These are phyloP conservation scores for Lentinula edodes DNA, from an alignment of 768 basidiomycete species.

Conservation along the genomic window DNA sequence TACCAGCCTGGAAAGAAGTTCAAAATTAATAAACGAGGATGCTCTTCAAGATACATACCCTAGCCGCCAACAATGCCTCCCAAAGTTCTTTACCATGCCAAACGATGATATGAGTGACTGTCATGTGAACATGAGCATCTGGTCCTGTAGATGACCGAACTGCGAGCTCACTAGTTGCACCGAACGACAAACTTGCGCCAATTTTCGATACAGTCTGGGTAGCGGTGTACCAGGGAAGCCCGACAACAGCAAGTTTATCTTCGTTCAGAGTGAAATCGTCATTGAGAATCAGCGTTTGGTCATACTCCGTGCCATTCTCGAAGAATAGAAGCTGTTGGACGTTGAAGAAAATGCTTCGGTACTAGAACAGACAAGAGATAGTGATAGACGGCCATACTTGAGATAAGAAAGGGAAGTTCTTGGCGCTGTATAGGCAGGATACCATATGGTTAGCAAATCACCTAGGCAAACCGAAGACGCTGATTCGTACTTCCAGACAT, in stretches of 20 bases:
- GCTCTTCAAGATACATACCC: constrained; percentile 2
- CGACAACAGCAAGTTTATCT: constrained; percentile 8
- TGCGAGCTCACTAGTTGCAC: constrained; percentile 1
- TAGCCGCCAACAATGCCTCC: constrained; percentile 10
- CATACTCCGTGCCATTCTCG: constrained; percentile 11
- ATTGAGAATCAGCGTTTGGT: constrained; percentile 13
- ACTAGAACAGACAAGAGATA: constrained; percentile 6
- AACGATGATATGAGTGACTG: constrained; percentile 31
- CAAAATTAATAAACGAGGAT: not conserved
- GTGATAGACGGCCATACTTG: constrained; percentile 13
- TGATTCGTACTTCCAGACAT: constrained; percentile 6
- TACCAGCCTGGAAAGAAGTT: not conserved
- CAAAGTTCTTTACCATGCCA: constrained; percentile 37
- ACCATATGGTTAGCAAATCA: not conserved
- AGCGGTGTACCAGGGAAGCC: constrained; percentile 12
- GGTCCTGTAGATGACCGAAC: not conserved
- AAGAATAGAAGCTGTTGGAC: constrained; percentile 16
- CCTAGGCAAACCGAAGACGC: too few relatives aligned
- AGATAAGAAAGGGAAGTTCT: constrained; percentile 32
- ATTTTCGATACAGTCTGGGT: constrained; percentile 3
- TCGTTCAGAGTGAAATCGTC: constrained; percentile 11
- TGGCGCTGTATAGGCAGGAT: not conserved
- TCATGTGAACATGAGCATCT: constrained; percentile 8
- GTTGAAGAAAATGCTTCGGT: constrained; percentile 1
- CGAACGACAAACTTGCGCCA: constrained; percentile 7